phyloP scores from a whole-genome alignment of 345 rosid species.

The Gossypium herbaceum region DNA sequence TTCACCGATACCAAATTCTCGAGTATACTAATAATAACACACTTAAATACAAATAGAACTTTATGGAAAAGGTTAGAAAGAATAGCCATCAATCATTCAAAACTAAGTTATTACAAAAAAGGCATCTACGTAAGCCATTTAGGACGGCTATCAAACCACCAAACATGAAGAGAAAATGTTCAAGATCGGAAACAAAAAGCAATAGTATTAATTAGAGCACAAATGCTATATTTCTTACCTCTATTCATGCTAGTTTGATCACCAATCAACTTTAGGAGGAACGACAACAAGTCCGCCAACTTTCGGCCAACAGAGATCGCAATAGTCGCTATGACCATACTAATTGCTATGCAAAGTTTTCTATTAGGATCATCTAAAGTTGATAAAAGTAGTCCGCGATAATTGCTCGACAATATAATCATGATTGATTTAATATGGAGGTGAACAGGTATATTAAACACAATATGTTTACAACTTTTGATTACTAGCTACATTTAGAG shows the following conservation, averaged over 20 bases:
- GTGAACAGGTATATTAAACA: no score
- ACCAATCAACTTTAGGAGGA: conserved; percentile 60
- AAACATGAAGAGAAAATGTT: neutral
- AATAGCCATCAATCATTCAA: neutral
- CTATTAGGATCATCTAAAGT: no score
- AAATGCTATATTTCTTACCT: conserved; percentile 36
- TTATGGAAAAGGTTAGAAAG: neutral
- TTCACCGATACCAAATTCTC: no score
- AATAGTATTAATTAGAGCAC: conserved; percentile 1
- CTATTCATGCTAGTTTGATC: conserved; percentile 61
- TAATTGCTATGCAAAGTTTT: no score
- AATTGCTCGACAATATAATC: no score
- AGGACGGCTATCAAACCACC: neutral
- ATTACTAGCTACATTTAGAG: no score
- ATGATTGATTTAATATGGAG: no score
- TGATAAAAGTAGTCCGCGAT: no score
- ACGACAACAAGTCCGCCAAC: conserved; percentile 79
- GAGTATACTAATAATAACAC: no score
- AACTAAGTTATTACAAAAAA: neutral
- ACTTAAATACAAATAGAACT: no score
- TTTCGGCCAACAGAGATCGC: conserved; percentile 99
- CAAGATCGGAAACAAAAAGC: neutral
- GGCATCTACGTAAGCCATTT: neutral
- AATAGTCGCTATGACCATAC: conserved; percentile 24
- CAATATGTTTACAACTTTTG: no score